Evolutionary conservation across 495 filamentous ascomycete genomes (phyloP).

Genomic region (Umbilicaria muhlenbergii): DNA sequence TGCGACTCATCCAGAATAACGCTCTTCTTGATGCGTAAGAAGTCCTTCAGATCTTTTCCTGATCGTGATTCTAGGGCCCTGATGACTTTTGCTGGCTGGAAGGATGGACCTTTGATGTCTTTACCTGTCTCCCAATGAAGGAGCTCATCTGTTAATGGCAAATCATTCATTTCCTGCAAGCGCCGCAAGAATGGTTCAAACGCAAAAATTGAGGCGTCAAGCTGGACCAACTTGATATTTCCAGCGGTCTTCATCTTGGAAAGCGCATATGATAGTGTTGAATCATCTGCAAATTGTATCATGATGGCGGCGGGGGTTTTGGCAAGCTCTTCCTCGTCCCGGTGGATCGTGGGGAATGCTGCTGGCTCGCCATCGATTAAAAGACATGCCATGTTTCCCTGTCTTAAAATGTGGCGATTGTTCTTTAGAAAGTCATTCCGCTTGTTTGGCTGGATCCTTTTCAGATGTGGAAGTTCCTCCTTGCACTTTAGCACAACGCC

Average conservation of each 20-base stretch:
- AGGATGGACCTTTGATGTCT: slow-evolving; percentile 6
- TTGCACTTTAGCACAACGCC: slow-evolving; percentile 28
- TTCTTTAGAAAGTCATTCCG: slow-evolving; percentile 32
- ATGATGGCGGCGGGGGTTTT: slow-evolving; percentile 30
- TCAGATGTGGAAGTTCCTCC: slow-evolving; percentile 29
- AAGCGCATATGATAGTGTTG: slow-evolving; percentile 26
- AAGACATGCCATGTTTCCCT: slow-evolving; percentile 47
- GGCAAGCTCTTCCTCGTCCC: slow-evolving; percentile 37
- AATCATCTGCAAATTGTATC: slow-evolving; percentile 33
- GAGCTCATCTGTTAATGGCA: slow-evolving; percentile 37
- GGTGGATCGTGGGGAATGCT: slow-evolving; percentile 45
- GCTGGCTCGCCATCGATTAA: slow-evolving; percentile 32
- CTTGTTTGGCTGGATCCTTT: slow-evolving; percentile 9
- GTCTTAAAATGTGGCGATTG: slow-evolving; percentile 35
- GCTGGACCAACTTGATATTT: slow-evolving; percentile 28
- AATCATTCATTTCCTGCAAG: slow-evolving; percentile 37
- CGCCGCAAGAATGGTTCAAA: slow-evolving; percentile 53
- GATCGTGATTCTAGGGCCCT: slow-evolving; percentile 7
- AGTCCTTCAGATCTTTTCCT: slow-evolving; percentile 13
- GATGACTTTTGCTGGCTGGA: slow-evolving; percentile 14
- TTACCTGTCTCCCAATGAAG: slow-evolving; percentile 20
- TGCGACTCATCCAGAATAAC: slow-evolving; percentile 44
- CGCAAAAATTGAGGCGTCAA: slow-evolving; percentile 53
- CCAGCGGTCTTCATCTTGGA: slow-evolving; percentile 20
- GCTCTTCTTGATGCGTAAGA: slow-evolving; percentile 16